Percentiles rank a stretch among this genome's conserved stretches.
Conservation (phyloP, 192 early-diverging fungal genomes). For the Gamsiella multidivaricata region DNA sequence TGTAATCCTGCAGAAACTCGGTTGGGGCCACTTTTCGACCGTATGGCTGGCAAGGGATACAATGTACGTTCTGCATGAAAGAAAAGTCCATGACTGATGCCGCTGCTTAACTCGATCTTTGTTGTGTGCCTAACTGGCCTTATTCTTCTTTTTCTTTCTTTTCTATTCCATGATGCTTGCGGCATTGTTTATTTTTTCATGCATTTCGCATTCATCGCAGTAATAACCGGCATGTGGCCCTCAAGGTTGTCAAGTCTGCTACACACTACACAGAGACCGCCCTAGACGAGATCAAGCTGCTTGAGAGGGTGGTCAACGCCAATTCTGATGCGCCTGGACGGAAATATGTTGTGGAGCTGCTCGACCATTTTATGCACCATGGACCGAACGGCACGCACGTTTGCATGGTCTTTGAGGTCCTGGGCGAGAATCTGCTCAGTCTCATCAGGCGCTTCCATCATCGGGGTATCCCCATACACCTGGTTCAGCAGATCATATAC, state of each 20-base stretch:
- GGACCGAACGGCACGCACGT: conserved; percentile 94
- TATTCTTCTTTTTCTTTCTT: not conserved
- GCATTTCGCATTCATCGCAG: conserved; percentile 25
- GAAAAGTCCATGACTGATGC: not conserved
- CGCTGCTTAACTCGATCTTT: not conserved
- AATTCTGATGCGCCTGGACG: conserved; percentile 68
- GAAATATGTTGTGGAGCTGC: conserved; percentile 83
- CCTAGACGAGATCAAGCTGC: conserved; percentile 94
- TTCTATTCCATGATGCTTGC: not conserved
- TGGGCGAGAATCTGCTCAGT: conserved; percentile 94
- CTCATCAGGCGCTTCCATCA: conserved; percentile 86
- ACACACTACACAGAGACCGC: conserved; percentile 96
- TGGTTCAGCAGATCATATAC: conserved; percentile 92
- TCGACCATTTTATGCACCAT: conserved; percentile 91
- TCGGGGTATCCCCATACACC: conserved; percentile 83
- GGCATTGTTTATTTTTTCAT: not conserved
- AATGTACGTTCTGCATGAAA: conserved; percentile 56
- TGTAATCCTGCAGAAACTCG: conserved; percentile 90
- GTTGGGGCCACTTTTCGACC: conserved; percentile 99
- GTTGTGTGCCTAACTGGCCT: not conserved
- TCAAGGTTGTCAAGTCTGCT: conserved; percentile 98
- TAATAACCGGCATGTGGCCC: conserved; percentile 84
- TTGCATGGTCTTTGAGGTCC: conserved; percentile 97
- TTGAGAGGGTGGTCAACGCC: conserved; percentile 80
- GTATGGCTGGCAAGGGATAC: conserved; percentile 93